Evolutionary conservation across 305 asterid genomes (phyloP), one percentile per base, ranked within the genome.

Genomic region (Ajuga reptans): DNA sequence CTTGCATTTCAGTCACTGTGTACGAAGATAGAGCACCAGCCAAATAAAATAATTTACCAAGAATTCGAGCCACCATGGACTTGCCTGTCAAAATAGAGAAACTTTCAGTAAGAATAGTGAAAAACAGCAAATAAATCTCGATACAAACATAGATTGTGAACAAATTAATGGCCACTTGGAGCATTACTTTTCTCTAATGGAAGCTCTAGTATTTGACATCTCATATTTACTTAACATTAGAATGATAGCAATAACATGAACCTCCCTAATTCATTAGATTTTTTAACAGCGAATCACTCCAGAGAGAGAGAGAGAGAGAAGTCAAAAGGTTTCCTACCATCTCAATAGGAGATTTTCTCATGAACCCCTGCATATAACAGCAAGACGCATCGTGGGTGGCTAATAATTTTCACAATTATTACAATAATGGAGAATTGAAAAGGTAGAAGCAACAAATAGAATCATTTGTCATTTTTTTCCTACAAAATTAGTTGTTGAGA

Each of bases 41-140:
- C 54, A 85, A 21, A 66, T 76, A 78, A 61, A 82, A 82, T n/a
- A 80, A 76, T 73, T 84, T 84, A 34, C 77, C 87, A 39, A 82
- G 77, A 78, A 84, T 72, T 69, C 79, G 63, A 56, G 85, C 87
- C n/a, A 84, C 81, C 24, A 53, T 75, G 36, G 87, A 84, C 78
- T 84, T 84, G 49, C 85, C 87, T 80, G 84, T 65, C 18, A 42
- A 68, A 12, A 55, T 17, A 29, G 1, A 57, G 15, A 39, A 72
- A 53, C n/a, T 59, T 49, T 66, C 61, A 69, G 55, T 15, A 10
- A 5, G n/a, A 43, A 52, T 4, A 27, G 56, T 49, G 31, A 9
- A 54, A 37, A 16, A 41, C 34, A 53, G 17, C 1, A 8, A 50
- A 60, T n/a, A 31, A 4, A 7, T 54, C 11, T 14, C 4, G 9